Evolutionary conservation across 495 filamentous ascomycete genomes (phyloP).

Genomic region (Amniculicola lignicola): DNA sequence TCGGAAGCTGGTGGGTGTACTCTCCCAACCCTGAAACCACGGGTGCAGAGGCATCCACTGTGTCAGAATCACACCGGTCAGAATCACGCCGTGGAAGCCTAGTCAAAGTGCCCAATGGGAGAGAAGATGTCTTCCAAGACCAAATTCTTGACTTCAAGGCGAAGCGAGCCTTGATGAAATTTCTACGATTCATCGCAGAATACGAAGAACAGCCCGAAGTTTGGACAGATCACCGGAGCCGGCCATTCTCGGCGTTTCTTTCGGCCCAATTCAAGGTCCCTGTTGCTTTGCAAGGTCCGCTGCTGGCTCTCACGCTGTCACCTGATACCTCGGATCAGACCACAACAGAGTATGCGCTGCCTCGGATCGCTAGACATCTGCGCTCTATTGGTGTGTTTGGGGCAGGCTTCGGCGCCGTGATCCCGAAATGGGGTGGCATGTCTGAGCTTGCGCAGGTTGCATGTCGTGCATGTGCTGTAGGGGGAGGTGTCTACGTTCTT

Average conservation of each 20-base stretch:
- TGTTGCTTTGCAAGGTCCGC: conserved; percentile 60
- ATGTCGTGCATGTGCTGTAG: conserved; percentile 88
- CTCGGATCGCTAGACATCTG: conserved; percentile 74
- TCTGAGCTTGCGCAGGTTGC: conserved; percentile 92
- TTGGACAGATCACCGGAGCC: conserved; percentile 49
- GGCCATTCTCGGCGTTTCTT: conserved; percentile 63
- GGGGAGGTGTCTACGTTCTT: conserved; percentile 87
- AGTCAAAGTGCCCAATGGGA: conserved; percentile 62
- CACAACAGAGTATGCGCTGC: conserved; percentile 61
- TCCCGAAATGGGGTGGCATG: conserved; percentile 88
- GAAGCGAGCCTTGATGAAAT: conserved; percentile 82
- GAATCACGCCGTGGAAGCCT: conserved; percentile 3
- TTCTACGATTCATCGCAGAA: conserved; percentile 72
- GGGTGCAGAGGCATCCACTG: conserved; percentile 1
- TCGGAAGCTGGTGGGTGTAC: conserved; percentile 90
- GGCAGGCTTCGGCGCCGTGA: conserved; percentile 76
- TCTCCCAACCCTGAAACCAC: not conserved
- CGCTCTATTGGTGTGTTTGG: conserved; percentile 83
- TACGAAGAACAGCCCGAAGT: conserved; percentile 54
- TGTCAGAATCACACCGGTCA: not conserved
- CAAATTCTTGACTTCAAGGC: conserved; percentile 66
- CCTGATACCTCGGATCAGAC: conserved; percentile 55
- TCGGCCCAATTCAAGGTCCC: conserved; percentile 70
- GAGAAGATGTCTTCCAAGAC: conserved; percentile 84
- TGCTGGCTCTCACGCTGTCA: conserved; percentile 77